Conservation (phyloP, 495 filamentous ascomycete genomes). For the Neurospora sp. region DNA sequence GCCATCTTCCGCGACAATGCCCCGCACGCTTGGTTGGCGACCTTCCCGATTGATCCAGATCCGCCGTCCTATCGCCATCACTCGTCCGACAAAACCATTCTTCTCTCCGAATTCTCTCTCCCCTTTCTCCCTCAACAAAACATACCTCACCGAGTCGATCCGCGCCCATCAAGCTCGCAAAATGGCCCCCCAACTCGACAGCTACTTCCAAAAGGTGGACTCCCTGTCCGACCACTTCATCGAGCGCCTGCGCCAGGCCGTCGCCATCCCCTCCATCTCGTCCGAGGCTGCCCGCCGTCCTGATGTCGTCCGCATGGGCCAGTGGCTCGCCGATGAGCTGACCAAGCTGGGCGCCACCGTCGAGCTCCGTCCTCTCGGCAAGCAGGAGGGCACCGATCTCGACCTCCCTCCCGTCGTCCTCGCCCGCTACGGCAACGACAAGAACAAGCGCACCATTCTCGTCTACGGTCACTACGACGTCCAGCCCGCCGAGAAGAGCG, state of each 20-base stretch:
- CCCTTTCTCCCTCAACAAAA: slow-evolving; percentile 6
- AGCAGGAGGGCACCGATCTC: slow-evolving; percentile 82
- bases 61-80: neutral
- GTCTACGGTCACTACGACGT: slow-evolving; percentile 99
- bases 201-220: slow-evolving; percentile 87
- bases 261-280: slow-evolving; percentile 92
- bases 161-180: slow-evolving; percentile 46
- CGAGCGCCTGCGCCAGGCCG: slow-evolving; percentile 80
- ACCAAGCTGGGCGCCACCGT: slow-evolving; percentile 75
- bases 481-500: slow-evolving; percentile 84
- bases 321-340: slow-evolving; percentile 79
- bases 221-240: slow-evolving; percentile 72
- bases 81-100: neutral
- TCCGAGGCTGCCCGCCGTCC: slow-evolving; percentile 78
- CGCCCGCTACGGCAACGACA: slow-evolving; percentile 82
- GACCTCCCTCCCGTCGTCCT: slow-evolving; percentile 88
- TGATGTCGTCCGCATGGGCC: slow-evolving; percentile 93
- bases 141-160: slow-evolving; percentile 37
- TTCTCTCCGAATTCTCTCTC: neutral
- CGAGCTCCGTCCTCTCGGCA: slow-evolving; percentile 72
- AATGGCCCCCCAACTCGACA: slow-evolving; percentile 78
- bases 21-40: slow-evolving; percentile 29
- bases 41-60: slow-evolving; percentile 17
- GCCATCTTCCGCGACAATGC: slow-evolving; percentile 17
- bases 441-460: slow-evolving; percentile 85